Evolutionary conservation across 1,139 yeast genomes (phyloP), one percentile per base, ranked within the genome.

Genomic region (Candida pseudoviswanathii): DNA sequence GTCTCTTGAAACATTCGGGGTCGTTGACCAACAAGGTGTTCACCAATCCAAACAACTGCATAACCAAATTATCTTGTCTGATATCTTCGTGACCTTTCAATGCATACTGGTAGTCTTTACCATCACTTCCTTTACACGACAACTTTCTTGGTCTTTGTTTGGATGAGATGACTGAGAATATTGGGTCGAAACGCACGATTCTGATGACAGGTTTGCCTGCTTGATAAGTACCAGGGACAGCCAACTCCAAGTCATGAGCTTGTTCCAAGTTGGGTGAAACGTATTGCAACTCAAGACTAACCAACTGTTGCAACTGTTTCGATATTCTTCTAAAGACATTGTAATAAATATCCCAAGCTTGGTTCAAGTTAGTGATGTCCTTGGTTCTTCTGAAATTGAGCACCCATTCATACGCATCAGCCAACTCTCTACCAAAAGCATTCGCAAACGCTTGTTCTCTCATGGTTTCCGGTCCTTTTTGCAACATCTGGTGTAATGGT

Each of bases 1-100:
- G 99, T 56, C 99, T 81, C 73, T 90, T 92, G 78, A 92, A 94
- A 65, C 97, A 91, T 65, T 94, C 99, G 0, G 97, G 86, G 66
- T 95, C 98, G 60, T 89, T 89, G 2, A 87, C 81, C 58, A 95
- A 77, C 48, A 95, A 74, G 0, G 98, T 92, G 62, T 95, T 95
- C 2, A 94, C 98, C 62, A 95, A 76, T 0, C 98, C 98, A 68
- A 95, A 94, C 59, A 95, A 75, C 67, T 95, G 99, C 99, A 95
- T 95, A 30, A 94, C 99, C 65, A 95, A 78, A 62, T 91, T 90
- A 71, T 95, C 99, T 66, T 95, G 99, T 62, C 99, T 82, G 51
- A 94, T 90, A 77, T 95, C 99, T 69, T 95, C 99, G 64, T 95
- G 99, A 1, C 98, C 99, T 70, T 95, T 95, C 62, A 95, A 75